phyloP scores from a whole-genome alignment of 2,329 filamentous ascomycete genomes.

The Colletotrichum salicis region DNA sequence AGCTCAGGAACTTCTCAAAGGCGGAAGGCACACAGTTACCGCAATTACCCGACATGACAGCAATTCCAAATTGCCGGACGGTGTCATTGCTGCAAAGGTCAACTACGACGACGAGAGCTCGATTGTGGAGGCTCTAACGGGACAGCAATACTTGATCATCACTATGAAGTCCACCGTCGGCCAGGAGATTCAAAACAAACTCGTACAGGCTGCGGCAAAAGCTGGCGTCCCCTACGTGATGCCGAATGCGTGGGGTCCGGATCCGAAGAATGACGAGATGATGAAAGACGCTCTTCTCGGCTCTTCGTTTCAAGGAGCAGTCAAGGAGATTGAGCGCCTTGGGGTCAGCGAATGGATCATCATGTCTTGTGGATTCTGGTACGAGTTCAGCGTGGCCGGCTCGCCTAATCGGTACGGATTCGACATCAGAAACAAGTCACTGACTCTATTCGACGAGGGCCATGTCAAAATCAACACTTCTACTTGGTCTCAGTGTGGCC shows the following conservation, averaged over 20 bases:
- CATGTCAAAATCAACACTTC: slow-evolving; percentile 64
- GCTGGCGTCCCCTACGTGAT: slow-evolving; percentile 63
- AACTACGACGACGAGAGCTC: slow-evolving; percentile 55
- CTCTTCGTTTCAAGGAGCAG: slow-evolving; percentile 27
- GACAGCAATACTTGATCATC: slow-evolving; percentile 66
- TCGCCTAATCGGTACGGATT: slow-evolving; percentile 55
- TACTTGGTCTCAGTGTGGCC: slow-evolving; percentile 69
- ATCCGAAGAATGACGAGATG: slow-evolving; percentile 37
- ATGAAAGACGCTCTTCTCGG: slow-evolving; percentile 25
- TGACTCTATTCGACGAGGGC: slow-evolving; percentile 67
- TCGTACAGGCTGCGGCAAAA: slow-evolving; percentile 60
- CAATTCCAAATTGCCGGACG: slow-evolving; percentile 52
- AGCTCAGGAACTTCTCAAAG: slow-evolving; percentile 54
- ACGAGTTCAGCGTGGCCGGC: slow-evolving; percentile 58
- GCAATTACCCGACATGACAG: slow-evolving; percentile 61
- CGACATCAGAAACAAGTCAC: slow-evolving; percentile 54
- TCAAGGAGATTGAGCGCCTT: slow-evolving; percentile 51
- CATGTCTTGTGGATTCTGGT: slow-evolving; percentile 62
- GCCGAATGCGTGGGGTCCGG: slow-evolving; percentile 57
- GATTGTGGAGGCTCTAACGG: slow-evolving; percentile 59
- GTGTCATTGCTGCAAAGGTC: slow-evolving; percentile 53
- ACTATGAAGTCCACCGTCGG: slow-evolving; percentile 55
- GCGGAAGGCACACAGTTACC: slow-evolving; percentile 62
- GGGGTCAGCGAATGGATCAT: slow-evolving; percentile 47
- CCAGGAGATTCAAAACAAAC: slow-evolving; percentile 53